Conservation (phyloP, 176 grass and related monocot genomes). For the Aechmea fasciata region DNA sequence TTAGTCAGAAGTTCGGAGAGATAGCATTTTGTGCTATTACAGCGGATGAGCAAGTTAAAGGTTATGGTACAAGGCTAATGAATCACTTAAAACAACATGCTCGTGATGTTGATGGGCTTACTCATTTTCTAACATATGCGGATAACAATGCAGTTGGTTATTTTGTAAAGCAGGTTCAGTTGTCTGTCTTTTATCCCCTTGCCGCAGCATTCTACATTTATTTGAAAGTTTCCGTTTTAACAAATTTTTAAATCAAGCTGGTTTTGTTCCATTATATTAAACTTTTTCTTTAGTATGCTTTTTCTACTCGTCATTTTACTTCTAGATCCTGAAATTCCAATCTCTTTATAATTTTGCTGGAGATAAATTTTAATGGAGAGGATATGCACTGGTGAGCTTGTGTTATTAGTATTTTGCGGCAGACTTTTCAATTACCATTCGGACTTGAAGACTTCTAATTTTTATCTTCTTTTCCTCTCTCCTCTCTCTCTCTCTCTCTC, state of each 20-base stretch:
- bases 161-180: slow-evolving; percentile 80
- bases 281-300: neutral
- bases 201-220: neutral
- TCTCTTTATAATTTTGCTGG: neutral
- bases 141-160: slow-evolving; percentile 99
- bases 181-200: neutral
- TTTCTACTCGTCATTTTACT: neutral
- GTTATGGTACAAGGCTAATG: slow-evolving; percentile 99
- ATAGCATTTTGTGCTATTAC: slow-evolving; percentile 99
- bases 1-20: slow-evolving; percentile 92
- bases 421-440: no score
- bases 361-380: no score
- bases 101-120: slow-evolving; percentile 82
- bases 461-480: no score
- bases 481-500: no score
- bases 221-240: no score
- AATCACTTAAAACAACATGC: slow-evolving; percentile 99
- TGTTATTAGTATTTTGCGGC: neutral
- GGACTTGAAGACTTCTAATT: no score
- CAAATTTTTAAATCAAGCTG: neutral
- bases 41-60: slow-evolving; percentile 99
- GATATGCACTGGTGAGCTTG: neutral
- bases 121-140: slow-evolving; percentile 98
- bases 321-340: neutral
- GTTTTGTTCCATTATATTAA: neutral